Evolutionary conservation across 805 yeast genomes (phyloP).

Genomic region (Kodamaea laetipori): DNA sequence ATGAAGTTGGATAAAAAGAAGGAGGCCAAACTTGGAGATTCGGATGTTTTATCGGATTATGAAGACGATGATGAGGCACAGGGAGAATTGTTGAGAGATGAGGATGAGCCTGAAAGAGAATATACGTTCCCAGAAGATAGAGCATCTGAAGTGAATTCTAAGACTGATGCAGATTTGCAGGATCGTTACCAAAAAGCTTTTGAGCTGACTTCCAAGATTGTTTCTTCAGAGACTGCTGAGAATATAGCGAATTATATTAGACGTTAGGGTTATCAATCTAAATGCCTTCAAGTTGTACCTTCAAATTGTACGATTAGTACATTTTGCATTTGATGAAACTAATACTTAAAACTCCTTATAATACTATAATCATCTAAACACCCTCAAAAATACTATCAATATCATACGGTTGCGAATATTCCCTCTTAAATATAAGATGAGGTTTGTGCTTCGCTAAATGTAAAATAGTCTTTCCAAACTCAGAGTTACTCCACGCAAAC

Average conservation of each 20-base stretch:
- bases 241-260: constrained; percentile 68
- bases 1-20: constrained; percentile 60
- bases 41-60: constrained; percentile 54
- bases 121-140: constrained; percentile 73
- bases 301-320: too few relatives aligned
- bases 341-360: too few relatives aligned
- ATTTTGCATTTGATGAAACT: too few relatives aligned
- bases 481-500: constrained; percentile 95
- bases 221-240: constrained; percentile 69
- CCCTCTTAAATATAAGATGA: constrained; percentile 60
- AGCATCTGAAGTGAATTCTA: constrained; percentile 55
- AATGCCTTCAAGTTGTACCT: too few relatives aligned
- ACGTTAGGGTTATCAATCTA: constrained; percentile 18
- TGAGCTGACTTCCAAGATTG: constrained; percentile 59
- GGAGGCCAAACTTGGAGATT: constrained; percentile 32
- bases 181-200: constrained; percentile 73
- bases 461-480: constrained; percentile 83
- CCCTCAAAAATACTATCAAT: constrained; percentile 25
- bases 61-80: constrained; percentile 48
- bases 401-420: constrained; percentile 31
- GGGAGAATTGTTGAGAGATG: constrained; percentile 52
- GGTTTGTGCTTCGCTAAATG: constrained; percentile 76
- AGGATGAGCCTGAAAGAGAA: constrained; percentile 55
- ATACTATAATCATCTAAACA: not conserved
- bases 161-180: constrained; percentile 55